A percentile compares a stretch with the other conserved stretches of the same genome.
Evolutionary conservation across 1,284 basidiomycete species (phyloP).

Genomic region (Gastroboletus turbinatus): DNA sequence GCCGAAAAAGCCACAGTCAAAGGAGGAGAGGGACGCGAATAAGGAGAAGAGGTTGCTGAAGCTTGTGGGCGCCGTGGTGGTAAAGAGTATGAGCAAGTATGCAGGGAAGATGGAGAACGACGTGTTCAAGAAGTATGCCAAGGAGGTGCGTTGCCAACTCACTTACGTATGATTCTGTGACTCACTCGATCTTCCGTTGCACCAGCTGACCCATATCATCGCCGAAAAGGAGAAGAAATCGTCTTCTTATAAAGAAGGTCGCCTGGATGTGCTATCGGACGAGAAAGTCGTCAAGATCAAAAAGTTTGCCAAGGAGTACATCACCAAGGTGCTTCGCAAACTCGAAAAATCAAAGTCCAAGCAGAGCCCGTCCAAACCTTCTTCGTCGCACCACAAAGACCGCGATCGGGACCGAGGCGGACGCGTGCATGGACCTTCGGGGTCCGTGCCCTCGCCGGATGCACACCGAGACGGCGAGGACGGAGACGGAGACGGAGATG

Average conservation of each 20-base stretch:
- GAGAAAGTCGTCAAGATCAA: slow-evolving; percentile 92
- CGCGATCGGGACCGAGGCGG: slow-evolving; percentile 4
- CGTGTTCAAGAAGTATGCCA: slow-evolving; percentile 92
- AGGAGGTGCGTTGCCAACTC: slow-evolving; percentile 64
- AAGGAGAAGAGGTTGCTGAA: slow-evolving; percentile 86
- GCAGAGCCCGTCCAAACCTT: slow-evolving; percentile 15
- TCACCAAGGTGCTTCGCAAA: slow-evolving; percentile 64
- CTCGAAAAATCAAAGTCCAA: slow-evolving; percentile 50
- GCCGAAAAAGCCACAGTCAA: slow-evolving; percentile 43
- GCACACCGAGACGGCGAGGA: slow-evolving; percentile 18
- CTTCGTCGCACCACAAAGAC: slow-evolving; percentile 14
- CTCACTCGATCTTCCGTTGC: not conserved
- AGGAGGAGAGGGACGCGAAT: slow-evolving; percentile 60
- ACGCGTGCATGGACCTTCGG: slow-evolving; percentile 21
- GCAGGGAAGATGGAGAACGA: slow-evolving; percentile 80
- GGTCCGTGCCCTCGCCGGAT: slow-evolving; percentile 29
- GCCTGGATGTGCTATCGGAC: slow-evolving; percentile 75
- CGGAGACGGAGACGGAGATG: slow-evolving; percentile 13
- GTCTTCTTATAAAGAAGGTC: slow-evolving; percentile 67
- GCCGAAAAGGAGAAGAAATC: slow-evolving; percentile 94
- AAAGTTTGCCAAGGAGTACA: slow-evolving; percentile 90
- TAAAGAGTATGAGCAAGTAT: slow-evolving; percentile 90
- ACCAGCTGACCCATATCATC: slow-evolving; percentile 75
- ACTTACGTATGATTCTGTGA: not conserved
- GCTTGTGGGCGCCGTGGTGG: slow-evolving; percentile 87